A percentile compares a stretch with the other conserved stretches of the same genome.
These are phyloP conservation scores for Sporothrix phasma DNA, from an alignment of 2,329 filamentous ascomycete species.

Conservation along the genomic window DNA sequence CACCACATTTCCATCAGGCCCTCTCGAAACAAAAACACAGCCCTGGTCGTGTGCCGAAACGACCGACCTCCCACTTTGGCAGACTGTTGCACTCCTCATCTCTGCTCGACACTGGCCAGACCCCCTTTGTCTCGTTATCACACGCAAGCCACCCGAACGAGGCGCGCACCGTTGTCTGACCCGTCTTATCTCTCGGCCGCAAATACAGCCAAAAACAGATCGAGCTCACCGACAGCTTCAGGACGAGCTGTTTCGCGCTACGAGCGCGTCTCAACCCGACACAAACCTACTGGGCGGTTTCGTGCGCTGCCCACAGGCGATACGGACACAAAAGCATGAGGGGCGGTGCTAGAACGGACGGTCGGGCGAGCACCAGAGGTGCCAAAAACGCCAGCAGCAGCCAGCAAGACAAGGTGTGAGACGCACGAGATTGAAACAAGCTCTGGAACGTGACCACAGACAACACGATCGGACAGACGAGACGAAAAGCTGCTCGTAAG, in stretches of 20 bases:
- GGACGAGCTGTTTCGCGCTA: not conserved
- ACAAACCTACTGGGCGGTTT: not conserved
- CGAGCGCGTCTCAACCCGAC: not conserved
- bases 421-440: not conserved
- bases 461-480: not conserved
- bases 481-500: not conserved
- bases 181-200: slow-evolving; percentile 5
- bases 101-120: not conserved
- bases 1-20: not conserved
- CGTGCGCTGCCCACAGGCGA: not conserved
- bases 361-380: slow-evolving; percentile 9
- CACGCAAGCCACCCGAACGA: not conserved
- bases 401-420: not conserved
- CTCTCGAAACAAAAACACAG: slow-evolving; percentile 7
- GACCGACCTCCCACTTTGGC: not conserved
- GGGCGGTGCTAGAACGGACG: not conserved
- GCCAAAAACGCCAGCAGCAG: not conserved
- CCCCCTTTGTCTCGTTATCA: not conserved
- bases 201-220: not conserved
- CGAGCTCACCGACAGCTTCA: slow-evolving; percentile 2
- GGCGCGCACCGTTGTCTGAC: not conserved
- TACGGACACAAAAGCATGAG: slow-evolving; percentile 9
- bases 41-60: slow-evolving; percentile 7
- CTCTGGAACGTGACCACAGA: not conserved
- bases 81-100: not conserved